Conservation (phyloP, 495 filamentous ascomycete species). For the Paragyromitra xinjiangensis region DNA sequence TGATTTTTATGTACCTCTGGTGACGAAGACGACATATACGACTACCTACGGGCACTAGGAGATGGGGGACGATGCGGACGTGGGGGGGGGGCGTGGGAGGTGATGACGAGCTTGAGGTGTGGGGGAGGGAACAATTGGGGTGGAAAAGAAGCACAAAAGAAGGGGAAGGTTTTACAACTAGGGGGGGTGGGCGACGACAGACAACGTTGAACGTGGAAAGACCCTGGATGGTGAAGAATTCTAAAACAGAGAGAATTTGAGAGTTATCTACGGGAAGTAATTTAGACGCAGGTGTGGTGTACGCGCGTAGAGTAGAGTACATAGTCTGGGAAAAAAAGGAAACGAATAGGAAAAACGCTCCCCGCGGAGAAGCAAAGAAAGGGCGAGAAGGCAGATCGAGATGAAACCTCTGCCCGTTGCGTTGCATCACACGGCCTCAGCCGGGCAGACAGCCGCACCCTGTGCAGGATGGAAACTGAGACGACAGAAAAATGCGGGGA, state of each 20-base stretch:
- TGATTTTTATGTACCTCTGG: constrained; percentile 52
- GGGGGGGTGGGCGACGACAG: neutral
- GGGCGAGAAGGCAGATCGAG: constrained; percentile 35
- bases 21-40: constrained; percentile 55
- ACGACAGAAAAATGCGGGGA: constrained; percentile 49
- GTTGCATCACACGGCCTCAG: constrained; percentile 51
- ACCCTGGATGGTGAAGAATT: neutral
- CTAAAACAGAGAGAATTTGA: constrained; percentile 35
- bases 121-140: constrained; percentile 19
- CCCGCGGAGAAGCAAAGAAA: constrained; percentile 49
- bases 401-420: constrained; percentile 50
- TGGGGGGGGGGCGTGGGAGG: constrained; percentile 30
- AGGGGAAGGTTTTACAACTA: constrained; percentile 11
- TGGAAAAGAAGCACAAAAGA: constrained; percentile 22
- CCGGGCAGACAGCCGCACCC: constrained; percentile 32
- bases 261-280: constrained; percentile 41
- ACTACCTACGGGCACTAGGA: constrained; percentile 26
- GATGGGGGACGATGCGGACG: constrained; percentile 25
- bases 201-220: constrained; percentile 5
- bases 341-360: constrained; percentile 16
- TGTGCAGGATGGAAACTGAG: constrained; percentile 39
- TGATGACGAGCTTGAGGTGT: constrained; percentile 22
- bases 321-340: constrained; percentile 12
- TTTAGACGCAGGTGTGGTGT: constrained; percentile 31
- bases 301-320: constrained; percentile 32